phyloP scores from a whole-genome alignment of 106 monocot genomes.

The Iris macrosiphon region DNA sequence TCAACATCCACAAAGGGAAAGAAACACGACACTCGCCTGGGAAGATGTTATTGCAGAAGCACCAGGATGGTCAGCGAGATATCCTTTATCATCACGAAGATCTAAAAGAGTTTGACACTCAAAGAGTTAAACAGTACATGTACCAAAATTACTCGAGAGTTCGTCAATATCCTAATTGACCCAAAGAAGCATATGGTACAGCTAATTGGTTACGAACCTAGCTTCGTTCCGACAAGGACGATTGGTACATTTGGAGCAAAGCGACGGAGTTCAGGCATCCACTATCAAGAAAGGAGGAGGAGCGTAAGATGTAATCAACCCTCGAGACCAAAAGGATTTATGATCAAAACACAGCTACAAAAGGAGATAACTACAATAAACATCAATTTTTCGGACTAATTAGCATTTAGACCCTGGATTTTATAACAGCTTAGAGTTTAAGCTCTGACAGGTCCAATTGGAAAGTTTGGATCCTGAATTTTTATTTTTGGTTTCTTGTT shows the following conservation, averaged over 20 bases:
- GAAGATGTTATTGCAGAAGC: conserved; percentile 51
- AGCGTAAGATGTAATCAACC: not conserved
- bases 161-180: not conserved
- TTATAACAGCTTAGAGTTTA: not conserved
- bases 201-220: conserved; percentile 33
- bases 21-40: conserved; percentile 33
- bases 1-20: not conserved
- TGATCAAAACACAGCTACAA: not conserved
- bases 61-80: conserved; percentile 79
- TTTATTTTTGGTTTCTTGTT: no score
- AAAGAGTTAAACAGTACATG: no score
- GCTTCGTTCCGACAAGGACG: conserved; percentile 83
- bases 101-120: conserved; percentile 29
- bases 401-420: no score
- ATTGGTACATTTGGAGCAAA: conserved; percentile 86
- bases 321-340: not conserved
- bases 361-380: not conserved
- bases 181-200: not conserved
- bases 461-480: not conserved
- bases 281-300: conserved; percentile 31
- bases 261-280: conserved; percentile 94
- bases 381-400: not conserved
- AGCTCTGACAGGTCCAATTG: not conserved
- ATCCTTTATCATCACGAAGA: conserved; percentile 79
- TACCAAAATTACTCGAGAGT: not conserved